phyloP scores from a whole-genome alignment of 305 asterid species.

The Fraxinus sp. region DNA sequence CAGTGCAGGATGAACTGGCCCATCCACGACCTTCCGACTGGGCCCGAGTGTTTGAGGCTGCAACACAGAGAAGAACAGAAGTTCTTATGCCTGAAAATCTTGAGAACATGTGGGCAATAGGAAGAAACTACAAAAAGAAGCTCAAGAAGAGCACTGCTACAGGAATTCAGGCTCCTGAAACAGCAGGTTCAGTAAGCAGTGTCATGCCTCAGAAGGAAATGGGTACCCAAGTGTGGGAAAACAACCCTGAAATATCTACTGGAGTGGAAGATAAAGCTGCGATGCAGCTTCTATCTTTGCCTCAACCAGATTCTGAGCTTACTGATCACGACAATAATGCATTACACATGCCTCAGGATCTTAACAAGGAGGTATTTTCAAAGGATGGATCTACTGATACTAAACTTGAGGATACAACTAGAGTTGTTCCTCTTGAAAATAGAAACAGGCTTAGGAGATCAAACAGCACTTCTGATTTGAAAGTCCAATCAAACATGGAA shows the following conservation, averaged over 20 bases:
- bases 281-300: constrained; percentile 51
- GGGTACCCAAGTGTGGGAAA: constrained; percentile 21
- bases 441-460: constrained; percentile 54
- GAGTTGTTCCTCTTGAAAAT: constrained; percentile 34
- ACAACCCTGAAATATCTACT: constrained; percentile 14
- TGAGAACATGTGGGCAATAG: constrained; percentile 60
- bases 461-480: constrained; percentile 61
- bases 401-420: constrained; percentile 33
- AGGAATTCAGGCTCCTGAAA: constrained; percentile 31
- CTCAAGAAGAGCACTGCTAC: constrained; percentile 30
- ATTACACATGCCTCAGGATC: constrained; percentile 35
- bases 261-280: constrained; percentile 41
- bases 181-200: constrained; percentile 28
- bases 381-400: constrained; percentile 31
- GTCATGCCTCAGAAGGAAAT: constrained; percentile 26
- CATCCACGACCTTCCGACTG: constrained; percentile 47
- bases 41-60: constrained; percentile 57
- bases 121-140: constrained; percentile 54
- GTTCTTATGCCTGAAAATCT: constrained; percentile 62
- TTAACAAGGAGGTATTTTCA: constrained; percentile 31
- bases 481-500: constrained; percentile 38
- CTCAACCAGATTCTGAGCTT: constrained; percentile 43
- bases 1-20: constrained; percentile 39
- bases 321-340: constrained; percentile 36
- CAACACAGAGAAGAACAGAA: constrained; percentile 60